Evolutionary conservation across 805 yeast genomes (phyloP), one percentile per base, ranked within the genome.

Genomic region (Ogataea sp.): DNA sequence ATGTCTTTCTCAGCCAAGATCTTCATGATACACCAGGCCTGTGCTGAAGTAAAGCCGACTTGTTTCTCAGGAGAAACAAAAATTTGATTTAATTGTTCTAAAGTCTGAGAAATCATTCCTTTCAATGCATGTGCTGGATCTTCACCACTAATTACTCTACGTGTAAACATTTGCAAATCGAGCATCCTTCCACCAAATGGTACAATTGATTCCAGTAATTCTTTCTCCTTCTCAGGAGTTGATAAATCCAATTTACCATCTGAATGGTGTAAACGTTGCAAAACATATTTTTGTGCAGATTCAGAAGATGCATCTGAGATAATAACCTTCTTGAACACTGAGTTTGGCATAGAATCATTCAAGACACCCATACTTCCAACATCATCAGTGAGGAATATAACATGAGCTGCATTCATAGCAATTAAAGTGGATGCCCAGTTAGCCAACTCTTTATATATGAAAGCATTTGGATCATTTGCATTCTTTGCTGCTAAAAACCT

Each of bases 131-230:
- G 82, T 9, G 62, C 51, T 2, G 96, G 94, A 7, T 74, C 56
- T 55, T 93, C 98, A 6, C 98, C 98, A 1, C 90, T 78, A 50
- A 79, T 79, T 15, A 93, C 74, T 38, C 97, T 81, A 55, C 97
- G 74, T 2, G 83, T 83, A 61, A 86, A 88, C 23, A 90, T 81
- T 59, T 93, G 96, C 38, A 93, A 67, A 58, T 93, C 98, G 34
- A 88, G 69, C 89, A 90, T 83, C 45, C 98, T 77, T 31, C 98
- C 98, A 17, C 98, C 98, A 21, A 93, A 62, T 11, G 95, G 94
- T 21, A 65, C 75, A 26, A 89, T 62, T 25, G 80, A 71, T 5
- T 63, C 59, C 20, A 75, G 80, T 20, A 88, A 66, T 9, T 67
- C 69, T 10, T 15, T 15, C 8, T 44, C 47, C 26, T 53, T 44